Base-by-base conservation (phyloP, 331 rosid species). In the Quercus phellos region DNA sequence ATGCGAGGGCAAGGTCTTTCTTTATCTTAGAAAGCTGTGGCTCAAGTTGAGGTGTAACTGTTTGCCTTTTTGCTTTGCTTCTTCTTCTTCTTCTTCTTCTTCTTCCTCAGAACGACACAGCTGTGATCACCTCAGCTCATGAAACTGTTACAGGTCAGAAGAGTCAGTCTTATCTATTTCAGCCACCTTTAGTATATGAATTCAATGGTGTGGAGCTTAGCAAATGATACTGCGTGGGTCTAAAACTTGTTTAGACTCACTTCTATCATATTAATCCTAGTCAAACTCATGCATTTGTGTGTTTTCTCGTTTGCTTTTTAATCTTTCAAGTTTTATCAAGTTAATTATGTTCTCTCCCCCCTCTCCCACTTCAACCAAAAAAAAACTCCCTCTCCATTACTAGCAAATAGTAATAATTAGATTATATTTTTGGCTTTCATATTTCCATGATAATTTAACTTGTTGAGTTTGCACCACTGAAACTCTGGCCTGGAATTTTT, bases 1-100 rank as follows among this genome's bases (percentile, higher is more conserved):
- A 89, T 86, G 85, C 85, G 86, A 83, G 84, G 84, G 84, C 91
- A 80, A 78, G 69, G 80, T 81, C 79, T 80, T 75, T 78, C 73
- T 83, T 74, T 69, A 78, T 77, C 84, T 73, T 79, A 58, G 84
- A 81, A 73, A 83, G 84, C 77, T 77, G 55, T 75, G 21, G 53
- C 58, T 76, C 63, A 80, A 56, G 70, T n/a, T 58, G 84, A 60
- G 34, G 74, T 51, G 69, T 55, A 30, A 72, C 72, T 74, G 43
- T 63, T 79, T 74, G 51, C 83, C 78, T 73, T 77, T 54, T 63
- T 0, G 53, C 54, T 60, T 66, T 67, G 51, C 63, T 85, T 74
- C 84, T 74, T 29, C 68, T 74, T 72, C 78, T 81, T 78, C 12
- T 75, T 83, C 78, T 17, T 64, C 76, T 46, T 35, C 72, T 75